Conservation (phyloP, 2,329 filamentous ascomycete species). For the Chalara sp. region DNA sequence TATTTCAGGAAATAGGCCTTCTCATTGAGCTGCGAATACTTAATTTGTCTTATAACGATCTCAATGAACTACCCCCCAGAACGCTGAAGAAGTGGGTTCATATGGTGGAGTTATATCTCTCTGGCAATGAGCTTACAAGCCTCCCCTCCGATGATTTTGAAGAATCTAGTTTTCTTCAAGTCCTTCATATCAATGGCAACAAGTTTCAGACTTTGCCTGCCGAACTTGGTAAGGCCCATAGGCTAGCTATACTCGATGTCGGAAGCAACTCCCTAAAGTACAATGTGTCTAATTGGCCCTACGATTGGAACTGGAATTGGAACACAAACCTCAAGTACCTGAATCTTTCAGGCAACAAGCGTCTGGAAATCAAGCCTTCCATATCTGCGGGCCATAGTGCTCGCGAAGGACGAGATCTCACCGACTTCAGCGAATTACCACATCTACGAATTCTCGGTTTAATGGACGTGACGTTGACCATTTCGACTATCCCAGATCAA, state of each 20-base stretch:
- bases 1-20: slow-evolving; percentile 84
- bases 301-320: slow-evolving; percentile 99
- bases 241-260: slow-evolving; percentile 85
- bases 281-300: slow-evolving; percentile 98
- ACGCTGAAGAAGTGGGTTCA: slow-evolving; percentile 86
- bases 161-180: slow-evolving; percentile 78
- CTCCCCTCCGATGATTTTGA: slow-evolving; percentile 91
- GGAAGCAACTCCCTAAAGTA: slow-evolving; percentile 95
- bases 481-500: slow-evolving; percentile 88
- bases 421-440: slow-evolving; percentile 79
- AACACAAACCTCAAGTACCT: slow-evolving; percentile 93
- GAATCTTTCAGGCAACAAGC: slow-evolving; percentile 94
- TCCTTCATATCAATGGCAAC: slow-evolving; percentile 94
- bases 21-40: slow-evolving; percentile 79
- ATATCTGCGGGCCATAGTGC: slow-evolving; percentile 58
- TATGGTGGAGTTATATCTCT: slow-evolving; percentile 86
- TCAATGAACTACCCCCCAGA: slow-evolving; percentile 85
- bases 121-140: slow-evolving; percentile 87
- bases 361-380: slow-evolving; percentile 80
- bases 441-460: slow-evolving; percentile 84
- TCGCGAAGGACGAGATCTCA: slow-evolving; percentile 63
- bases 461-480: slow-evolving; percentile 96
- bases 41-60: slow-evolving; percentile 90
- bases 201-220: slow-evolving; percentile 95
- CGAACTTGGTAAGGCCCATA: slow-evolving; percentile 89